These are phyloP conservation scores for Penicillium turbatum DNA, from an alignment of 495 filamentous ascomycete genomes.

Conservation along the genomic window DNA sequence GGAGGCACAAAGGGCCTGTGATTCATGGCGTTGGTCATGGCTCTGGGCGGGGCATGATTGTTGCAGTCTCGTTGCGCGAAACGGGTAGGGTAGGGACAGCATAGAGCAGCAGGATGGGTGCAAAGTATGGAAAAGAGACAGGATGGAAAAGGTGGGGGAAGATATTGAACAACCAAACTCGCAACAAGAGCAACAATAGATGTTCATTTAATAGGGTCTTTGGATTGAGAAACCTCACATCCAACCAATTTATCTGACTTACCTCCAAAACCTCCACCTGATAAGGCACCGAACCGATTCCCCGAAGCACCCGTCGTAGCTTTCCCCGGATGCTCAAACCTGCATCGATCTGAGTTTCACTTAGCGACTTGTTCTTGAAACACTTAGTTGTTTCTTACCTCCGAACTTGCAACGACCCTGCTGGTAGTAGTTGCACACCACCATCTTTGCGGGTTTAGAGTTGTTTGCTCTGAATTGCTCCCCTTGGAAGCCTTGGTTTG, in stretches of 20 bases:
- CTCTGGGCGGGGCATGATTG: background rate
- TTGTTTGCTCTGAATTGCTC: conserved; percentile 1
- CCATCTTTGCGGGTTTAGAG: conserved; percentile 37
- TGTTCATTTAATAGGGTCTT: background rate
- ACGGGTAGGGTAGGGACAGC: background rate
- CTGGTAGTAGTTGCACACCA: conserved; percentile 67
- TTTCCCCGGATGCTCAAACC: conserved; percentile 50
- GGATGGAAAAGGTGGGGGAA: background rate
- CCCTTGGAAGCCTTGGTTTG: background rate
- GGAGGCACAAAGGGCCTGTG: background rate
- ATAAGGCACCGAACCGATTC: conserved; percentile 44
- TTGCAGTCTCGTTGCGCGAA: background rate
- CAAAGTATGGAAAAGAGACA: background rate
- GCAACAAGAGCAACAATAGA: background rate
- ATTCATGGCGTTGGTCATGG: background rate
- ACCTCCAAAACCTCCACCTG: conserved; percentile 38
- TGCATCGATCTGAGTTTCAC: conserved; percentile 47
- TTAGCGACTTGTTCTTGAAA: conserved; percentile 9
- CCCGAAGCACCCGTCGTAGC: conserved; percentile 24
- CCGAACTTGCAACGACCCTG: conserved; percentile 72
- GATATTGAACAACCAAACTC: background rate
- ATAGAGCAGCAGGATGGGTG: background rate
- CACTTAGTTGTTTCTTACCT: conserved; percentile 28
- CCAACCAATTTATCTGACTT: conserved; percentile 16
- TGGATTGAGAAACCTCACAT: background rate